Conservation (phyloP, 2,329 filamentous ascomycete genomes). For the Decorospora gaudefroyi region DNA sequence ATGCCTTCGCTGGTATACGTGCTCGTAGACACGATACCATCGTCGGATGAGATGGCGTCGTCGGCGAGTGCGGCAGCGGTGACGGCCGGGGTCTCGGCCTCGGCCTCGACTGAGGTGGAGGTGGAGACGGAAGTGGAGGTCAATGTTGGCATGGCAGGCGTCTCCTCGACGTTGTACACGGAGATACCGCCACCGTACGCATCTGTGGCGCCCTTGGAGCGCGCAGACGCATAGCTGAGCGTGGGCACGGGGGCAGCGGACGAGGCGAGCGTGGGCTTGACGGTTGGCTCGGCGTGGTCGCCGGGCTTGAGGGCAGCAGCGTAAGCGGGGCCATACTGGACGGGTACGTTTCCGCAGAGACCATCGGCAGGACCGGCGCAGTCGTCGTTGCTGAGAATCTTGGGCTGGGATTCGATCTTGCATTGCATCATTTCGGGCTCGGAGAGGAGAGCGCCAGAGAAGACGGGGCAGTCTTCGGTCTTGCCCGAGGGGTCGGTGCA, state of each 20-base stretch:
- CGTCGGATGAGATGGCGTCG: no score
- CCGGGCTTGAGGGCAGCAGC: constrained; percentile 41
- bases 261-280: constrained; percentile 21
- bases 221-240: constrained; percentile 42
- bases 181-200: constrained; percentile 47
- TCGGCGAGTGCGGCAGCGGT: constrained; percentile 17
- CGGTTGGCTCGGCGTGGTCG: constrained; percentile 29
- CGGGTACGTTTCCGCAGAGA: constrained; percentile 69
- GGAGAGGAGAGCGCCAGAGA: constrained; percentile 62
- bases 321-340: constrained; percentile 53
- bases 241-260: constrained; percentile 37
- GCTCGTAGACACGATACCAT: constrained; percentile 46
- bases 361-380: constrained; percentile 59
- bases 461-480: constrained; percentile 75
- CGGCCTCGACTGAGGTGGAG: constrained; percentile 5
- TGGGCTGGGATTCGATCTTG: constrained; percentile 62
- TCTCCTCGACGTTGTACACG: constrained; percentile 32
- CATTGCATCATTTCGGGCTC: constrained; percentile 62
- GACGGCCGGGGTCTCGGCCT: constrained; percentile 13
- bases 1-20: constrained; percentile 51
- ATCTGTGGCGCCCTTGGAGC: constrained; percentile 32
- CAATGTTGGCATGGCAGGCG: constrained; percentile 10
- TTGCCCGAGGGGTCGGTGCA: constrained; percentile 74
- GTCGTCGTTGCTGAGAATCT: constrained; percentile 62
- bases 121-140: constrained; percentile 18